These are phyloP conservation scores for Ilyonectria sp. DNA, from an alignment of 2,329 filamentous ascomycete species.

Conservation along the genomic window DNA sequence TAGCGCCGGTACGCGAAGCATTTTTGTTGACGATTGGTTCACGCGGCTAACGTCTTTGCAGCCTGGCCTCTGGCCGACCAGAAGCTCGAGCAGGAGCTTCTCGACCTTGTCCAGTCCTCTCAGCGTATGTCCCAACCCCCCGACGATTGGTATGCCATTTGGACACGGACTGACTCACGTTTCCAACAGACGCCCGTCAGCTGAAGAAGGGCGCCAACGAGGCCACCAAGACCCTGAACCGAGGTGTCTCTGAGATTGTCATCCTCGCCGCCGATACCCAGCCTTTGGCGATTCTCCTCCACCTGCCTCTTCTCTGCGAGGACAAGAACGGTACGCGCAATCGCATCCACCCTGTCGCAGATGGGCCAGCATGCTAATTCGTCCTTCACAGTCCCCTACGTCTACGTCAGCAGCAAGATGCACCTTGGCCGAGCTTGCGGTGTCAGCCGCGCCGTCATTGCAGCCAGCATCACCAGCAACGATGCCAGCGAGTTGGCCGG, in stretches of 20 bases:
- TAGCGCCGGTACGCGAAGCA: conserved; percentile 43
- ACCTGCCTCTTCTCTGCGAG: conserved; percentile 90
- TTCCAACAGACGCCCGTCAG: conserved; percentile 72
- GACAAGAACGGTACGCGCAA: conserved; percentile 71
- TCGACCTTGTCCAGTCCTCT: conserved; percentile 85
- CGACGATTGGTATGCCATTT: conserved; percentile 9
- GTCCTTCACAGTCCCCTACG: conserved; percentile 62
- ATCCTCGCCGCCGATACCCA: conserved; percentile 91
- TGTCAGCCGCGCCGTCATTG: conserved; percentile 90
- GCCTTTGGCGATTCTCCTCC: conserved; percentile 89
- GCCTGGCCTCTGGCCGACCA: conserved; percentile 82
- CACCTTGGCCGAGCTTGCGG: conserved; percentile 91
- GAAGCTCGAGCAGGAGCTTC: conserved; percentile 83
- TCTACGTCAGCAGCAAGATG: conserved; percentile 84
- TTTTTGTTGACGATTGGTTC: not conserved
- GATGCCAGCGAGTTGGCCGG: conserved; percentile 88
- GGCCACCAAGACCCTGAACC: conserved; percentile 88
- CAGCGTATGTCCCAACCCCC: conserved; percentile 55
- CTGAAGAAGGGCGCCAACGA: conserved; percentile 86
- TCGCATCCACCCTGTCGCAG: not conserved
- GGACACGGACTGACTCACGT: conserved; percentile 25
- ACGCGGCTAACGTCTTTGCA: conserved; percentile 48
- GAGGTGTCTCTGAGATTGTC: conserved; percentile 91
- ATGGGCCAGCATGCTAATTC: conserved; percentile 33
- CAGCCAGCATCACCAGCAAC: conserved; percentile 91